Percentiles rank a stretch among this genome's conserved stretches.
Evolutionary conservation across 805 yeast genomes (phyloP).

Genomic region (Saccharomycopsis javanensis): DNA sequence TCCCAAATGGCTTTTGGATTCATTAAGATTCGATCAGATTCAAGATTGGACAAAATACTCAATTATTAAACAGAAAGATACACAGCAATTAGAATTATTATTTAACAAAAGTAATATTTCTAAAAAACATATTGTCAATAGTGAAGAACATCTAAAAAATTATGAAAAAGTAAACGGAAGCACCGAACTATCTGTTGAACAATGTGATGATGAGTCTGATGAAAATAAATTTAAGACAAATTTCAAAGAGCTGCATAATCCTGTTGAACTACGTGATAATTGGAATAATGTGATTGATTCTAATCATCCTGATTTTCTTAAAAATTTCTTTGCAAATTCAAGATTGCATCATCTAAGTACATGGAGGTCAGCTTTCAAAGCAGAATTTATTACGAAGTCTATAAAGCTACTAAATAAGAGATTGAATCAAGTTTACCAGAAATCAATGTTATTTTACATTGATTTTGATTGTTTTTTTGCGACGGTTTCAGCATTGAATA

Average conservation of each 20-base stretch:
- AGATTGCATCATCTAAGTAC: slow-evolving; percentile 80
- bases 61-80: slow-evolving; percentile 39
- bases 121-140: neutral
- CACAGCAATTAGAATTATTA: slow-evolving; percentile 41
- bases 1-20: slow-evolving; percentile 75
- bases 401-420: slow-evolving; percentile 22
- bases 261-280: neutral
- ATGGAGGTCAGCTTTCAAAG: slow-evolving; percentile 71
- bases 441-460: slow-evolving; percentile 51
- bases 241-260: neutral
- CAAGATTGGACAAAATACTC: slow-evolving; percentile 67
- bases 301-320: slow-evolving; percentile 65
- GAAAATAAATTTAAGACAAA: neutral
- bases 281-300: slow-evolving; percentile 51
- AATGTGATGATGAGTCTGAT: neutral
- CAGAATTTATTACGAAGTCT: slow-evolving; percentile 46
- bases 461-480: slow-evolving; percentile 96
- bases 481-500: slow-evolving; percentile 58
- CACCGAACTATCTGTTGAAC: neutral
- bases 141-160: neutral
- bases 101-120: slow-evolving; percentile 18
- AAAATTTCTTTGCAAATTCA: slow-evolving; percentile 66
- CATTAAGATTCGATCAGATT: slow-evolving; percentile 38
- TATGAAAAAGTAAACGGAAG: neutral
- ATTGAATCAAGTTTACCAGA: neutral